Conservation (phyloP, 805 yeast species). For the Helenozyma baotianmanensis region DNA sequence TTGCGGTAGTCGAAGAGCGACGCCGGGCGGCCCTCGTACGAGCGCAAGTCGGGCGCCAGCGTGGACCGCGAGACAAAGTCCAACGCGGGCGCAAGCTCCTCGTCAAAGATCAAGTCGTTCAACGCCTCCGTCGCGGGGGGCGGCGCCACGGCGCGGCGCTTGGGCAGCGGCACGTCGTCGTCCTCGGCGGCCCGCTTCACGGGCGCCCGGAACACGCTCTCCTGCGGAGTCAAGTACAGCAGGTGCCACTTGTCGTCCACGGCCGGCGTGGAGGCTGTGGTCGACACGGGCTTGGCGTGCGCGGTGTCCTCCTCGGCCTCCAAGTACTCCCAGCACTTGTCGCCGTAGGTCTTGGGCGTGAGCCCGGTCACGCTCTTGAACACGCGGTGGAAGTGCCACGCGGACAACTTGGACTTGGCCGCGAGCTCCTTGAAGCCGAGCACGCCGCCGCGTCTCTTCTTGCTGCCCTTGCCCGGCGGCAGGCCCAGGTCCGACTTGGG, state of each 20-base stretch:
- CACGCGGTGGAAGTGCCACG: slow-evolving; percentile 93
- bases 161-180: slow-evolving; percentile 10
- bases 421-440: slow-evolving; percentile 85
- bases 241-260: slow-evolving; percentile 5
- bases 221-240: slow-evolving; percentile 6
- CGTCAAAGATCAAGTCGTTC: slow-evolving; percentile 7
- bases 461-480: slow-evolving; percentile 14
- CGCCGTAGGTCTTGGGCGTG: slow-evolving; percentile 87
- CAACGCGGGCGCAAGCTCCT: slow-evolving; percentile 8
- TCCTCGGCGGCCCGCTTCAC: slow-evolving; percentile 6
- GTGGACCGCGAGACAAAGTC: slow-evolving; percentile 15
- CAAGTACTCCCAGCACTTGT: slow-evolving; percentile 65
- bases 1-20: slow-evolving; percentile 8
- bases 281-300: not conserved
- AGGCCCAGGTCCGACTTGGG: slow-evolving; percentile 16
- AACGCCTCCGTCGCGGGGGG: slow-evolving; percentile 4
- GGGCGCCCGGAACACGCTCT: slow-evolving; percentile 1
- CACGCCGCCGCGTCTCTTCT: slow-evolving; percentile 69
- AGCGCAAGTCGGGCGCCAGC: slow-evolving; percentile 17
- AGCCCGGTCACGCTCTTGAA: slow-evolving; percentile 82
- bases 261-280: slow-evolving; percentile 1
- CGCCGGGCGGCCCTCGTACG: slow-evolving; percentile 3
- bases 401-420: slow-evolving; percentile 72
- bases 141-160: slow-evolving; percentile 1
- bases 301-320: slow-evolving; percentile 20